A percentile compares a stretch with the other conserved stretches of the same genome.
phyloP scores from a whole-genome alignment of 805 yeast species.

The Metschnikowia colocasiae region DNA sequence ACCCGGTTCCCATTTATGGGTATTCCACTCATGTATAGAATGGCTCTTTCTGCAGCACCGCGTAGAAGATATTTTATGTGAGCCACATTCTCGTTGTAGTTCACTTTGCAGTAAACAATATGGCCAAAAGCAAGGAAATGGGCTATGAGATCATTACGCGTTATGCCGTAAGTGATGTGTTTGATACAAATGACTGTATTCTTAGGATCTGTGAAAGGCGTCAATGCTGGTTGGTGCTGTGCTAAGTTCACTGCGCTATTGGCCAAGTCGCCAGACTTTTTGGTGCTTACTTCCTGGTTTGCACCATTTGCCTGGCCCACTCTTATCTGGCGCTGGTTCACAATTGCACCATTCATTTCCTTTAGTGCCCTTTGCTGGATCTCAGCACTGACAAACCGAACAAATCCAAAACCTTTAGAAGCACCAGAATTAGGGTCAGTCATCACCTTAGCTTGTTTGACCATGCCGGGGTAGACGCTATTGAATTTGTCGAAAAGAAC shows the following conservation, averaged over 20 bases:
- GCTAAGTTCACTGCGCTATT: constrained; percentile 21
- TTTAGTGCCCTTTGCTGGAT: constrained; percentile 69
- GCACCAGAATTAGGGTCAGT: constrained; percentile 64
- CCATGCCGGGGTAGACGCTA: constrained; percentile 60
- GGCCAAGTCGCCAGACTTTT: constrained; percentile 3
- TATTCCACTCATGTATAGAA: constrained; percentile 30
- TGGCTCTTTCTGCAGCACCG: constrained; percentile 36
- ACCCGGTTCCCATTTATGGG: constrained; percentile 28
- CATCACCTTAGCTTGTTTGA: constrained; percentile 75
- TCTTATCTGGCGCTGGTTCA: constrained; percentile 73
- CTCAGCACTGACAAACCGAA: constrained; percentile 61
- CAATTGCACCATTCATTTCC: constrained; percentile 77
- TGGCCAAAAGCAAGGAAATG: constrained; percentile 66
- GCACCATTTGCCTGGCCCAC: constrained; percentile 50
- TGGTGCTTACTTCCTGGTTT: constrained; percentile 4
- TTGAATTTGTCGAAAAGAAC: constrained; percentile 63
- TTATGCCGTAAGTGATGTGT: constrained; percentile 56
- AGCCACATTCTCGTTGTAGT: constrained; percentile 22
- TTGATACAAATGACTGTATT: constrained; percentile 74
- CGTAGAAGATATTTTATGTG: constrained; percentile 28
- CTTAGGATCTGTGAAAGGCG: constrained; percentile 71
- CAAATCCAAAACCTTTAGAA: constrained; percentile 86
- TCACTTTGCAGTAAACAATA: constrained; percentile 24
- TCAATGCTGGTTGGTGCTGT: constrained; percentile 52
- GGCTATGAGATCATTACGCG: constrained; percentile 58